Evolutionary conservation across 1,284 basidiomycete genomes (phyloP).

Genomic region (Marasmius fiardii): DNA sequence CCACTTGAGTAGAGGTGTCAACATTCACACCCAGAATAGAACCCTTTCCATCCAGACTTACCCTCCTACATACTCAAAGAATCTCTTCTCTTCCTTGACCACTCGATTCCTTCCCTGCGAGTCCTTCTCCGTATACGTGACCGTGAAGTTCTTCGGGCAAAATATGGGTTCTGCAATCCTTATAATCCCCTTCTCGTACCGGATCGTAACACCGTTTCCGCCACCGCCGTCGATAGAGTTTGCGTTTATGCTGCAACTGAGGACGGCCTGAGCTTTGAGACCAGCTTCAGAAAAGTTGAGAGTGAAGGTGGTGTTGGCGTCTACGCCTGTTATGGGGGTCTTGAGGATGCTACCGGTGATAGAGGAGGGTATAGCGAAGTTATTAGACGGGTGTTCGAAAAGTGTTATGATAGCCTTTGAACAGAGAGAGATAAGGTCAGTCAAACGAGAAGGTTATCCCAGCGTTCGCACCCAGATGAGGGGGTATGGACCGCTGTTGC

Average conservation of each 20-base stretch:
- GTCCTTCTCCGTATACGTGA: constrained; percentile 47
- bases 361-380: constrained; percentile 44
- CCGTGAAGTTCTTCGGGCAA: constrained; percentile 58
- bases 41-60: neutral
- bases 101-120: constrained; percentile 42
- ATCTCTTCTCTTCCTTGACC: constrained; percentile 50
- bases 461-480: constrained; percentile 65
- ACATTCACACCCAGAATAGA: neutral
- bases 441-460: neutral
- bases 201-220: constrained; percentile 53
- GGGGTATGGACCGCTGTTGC: constrained; percentile 75
- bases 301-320: constrained; percentile 73
- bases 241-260: constrained; percentile 61
- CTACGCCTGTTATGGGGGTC: constrained; percentile 75
- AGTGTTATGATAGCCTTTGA: constrained; percentile 67
- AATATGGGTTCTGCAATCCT: constrained; percentile 60
- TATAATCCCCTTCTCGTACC: constrained; percentile 69
- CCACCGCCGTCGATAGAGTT: constrained; percentile 23
- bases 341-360: constrained; percentile 68
- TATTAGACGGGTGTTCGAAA: constrained; percentile 78
- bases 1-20: constrained; percentile 30
- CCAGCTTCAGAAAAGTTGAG: constrained; percentile 60
- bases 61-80: constrained; percentile 53
- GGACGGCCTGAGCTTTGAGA: constrained; percentile 62
- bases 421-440: constrained; percentile 2